These are phyloP conservation scores for Monilinia vaccinii-corymbosi DNA, from an alignment of 2,329 filamentous ascomycete genomes.

Conservation along the genomic window DNA sequence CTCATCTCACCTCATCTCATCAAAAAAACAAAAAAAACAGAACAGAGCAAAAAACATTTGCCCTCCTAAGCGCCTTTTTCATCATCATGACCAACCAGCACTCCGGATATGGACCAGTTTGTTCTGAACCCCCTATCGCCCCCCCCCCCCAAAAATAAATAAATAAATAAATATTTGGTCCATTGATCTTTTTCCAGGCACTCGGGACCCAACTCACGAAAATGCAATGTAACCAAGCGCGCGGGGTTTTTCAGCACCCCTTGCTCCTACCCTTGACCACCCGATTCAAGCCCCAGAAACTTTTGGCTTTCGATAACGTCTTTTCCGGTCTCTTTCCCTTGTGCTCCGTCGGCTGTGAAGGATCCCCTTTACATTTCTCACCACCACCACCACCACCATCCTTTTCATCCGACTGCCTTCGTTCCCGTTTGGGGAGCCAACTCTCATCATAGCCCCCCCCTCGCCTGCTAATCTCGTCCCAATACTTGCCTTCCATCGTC, in stretches of 20 bases:
- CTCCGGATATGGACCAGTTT: too few species aligned
- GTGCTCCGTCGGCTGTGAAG: background rate
- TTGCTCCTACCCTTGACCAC: conserved; percentile 1
- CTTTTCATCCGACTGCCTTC: background rate
- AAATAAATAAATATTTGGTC: too few species aligned
- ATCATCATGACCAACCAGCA: background rate
- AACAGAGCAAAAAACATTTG: background rate
- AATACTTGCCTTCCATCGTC: background rate
- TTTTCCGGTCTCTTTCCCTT: conserved; percentile 5
- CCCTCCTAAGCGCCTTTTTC: background rate
- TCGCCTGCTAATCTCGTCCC: background rate
- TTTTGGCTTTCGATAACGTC: conserved; percentile 8
- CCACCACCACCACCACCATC: too few species aligned
- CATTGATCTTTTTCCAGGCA: conserved; percentile 5
- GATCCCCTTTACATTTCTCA: background rate
- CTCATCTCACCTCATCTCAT: background rate
- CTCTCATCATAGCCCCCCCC: background rate
- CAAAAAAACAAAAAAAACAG: too few species aligned
- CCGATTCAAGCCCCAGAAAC: conserved; percentile 8
- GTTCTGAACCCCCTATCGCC: too few species aligned
- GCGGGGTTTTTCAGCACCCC: background rate
- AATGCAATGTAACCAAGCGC: background rate
- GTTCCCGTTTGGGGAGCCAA: background rate
- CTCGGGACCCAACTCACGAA: conserved; percentile 5
- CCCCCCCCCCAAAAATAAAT: too few species aligned